Conservation (phyloP, 306 rosid species). For the Senna siamea region DNA sequence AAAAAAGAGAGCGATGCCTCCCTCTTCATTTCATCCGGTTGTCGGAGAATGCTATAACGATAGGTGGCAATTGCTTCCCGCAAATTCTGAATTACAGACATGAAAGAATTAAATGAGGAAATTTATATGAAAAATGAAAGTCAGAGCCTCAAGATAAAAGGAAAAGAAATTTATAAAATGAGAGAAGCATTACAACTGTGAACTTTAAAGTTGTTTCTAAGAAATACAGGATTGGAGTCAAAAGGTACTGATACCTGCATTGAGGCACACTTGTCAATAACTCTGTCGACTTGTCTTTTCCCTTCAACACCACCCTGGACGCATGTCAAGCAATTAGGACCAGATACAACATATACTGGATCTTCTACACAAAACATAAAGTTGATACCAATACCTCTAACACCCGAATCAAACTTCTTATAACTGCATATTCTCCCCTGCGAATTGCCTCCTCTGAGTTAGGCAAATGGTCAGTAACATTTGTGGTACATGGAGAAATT, state of each 20-base stretch:
- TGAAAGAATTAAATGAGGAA: slow-evolving; percentile 33
- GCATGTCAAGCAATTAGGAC: slow-evolving; percentile 36
- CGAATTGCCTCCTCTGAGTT: slow-evolving; percentile 89
- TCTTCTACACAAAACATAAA: slow-evolving; percentile 27
- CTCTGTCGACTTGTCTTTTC: slow-evolving; percentile 93
- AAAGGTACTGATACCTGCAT: slow-evolving; percentile 72
- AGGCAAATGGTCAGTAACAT: slow-evolving; percentile 60
- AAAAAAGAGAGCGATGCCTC: slow-evolving; percentile 85
- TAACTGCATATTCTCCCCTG: slow-evolving; percentile 87
- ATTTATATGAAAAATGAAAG: slow-evolving; percentile 27
- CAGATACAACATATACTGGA: slow-evolving; percentile 8
- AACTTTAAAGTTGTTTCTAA: no score
- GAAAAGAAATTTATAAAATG: slow-evolving; percentile 29
- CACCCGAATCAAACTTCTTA: slow-evolving; percentile 89
- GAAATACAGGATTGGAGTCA: slow-evolving; percentile 25
- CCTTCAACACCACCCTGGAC: slow-evolving; percentile 93
- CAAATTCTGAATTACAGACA: slow-evolving; percentile 63
- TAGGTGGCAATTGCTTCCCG: slow-evolving; percentile 92
- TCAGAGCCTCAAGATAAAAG: slow-evolving; percentile 22
- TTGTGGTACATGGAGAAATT: slow-evolving; percentile 59
- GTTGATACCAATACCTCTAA: slow-evolving; percentile 68
- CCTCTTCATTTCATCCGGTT: slow-evolving; percentile 95
- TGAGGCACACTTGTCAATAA: slow-evolving; percentile 87
- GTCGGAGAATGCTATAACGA: slow-evolving; percentile 82
- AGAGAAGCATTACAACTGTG: slow-evolving; percentile 8